Percentiles rank a stretch among this genome's conserved stretches.
Conservation (phyloP, 2,329 filamentous ascomycete species). For the Xylariales sp. region DNA sequence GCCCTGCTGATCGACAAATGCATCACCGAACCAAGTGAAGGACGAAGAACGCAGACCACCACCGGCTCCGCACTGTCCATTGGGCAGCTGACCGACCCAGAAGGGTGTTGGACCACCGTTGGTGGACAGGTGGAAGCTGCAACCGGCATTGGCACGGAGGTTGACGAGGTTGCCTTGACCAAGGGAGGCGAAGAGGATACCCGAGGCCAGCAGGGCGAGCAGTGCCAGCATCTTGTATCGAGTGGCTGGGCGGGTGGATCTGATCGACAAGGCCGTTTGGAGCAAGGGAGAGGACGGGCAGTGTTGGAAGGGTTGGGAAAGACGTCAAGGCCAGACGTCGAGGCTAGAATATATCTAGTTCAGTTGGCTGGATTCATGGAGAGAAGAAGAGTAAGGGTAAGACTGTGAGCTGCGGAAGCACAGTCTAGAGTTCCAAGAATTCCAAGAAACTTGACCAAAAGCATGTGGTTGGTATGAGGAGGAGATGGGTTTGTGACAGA, state of each 20-base stretch:
- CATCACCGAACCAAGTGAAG: slow-evolving; percentile 50
- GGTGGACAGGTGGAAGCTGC: slow-evolving; percentile 49
- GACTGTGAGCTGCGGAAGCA: too few relatives aligned
- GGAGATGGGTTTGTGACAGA: too few relatives aligned
- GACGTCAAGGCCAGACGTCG: neutral
- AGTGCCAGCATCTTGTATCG: slow-evolving; percentile 20
- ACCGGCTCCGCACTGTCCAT: slow-evolving; percentile 59
- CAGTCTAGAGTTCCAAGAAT: too few relatives aligned
- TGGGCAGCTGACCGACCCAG: slow-evolving; percentile 53
- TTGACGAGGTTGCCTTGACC: slow-evolving; percentile 26
- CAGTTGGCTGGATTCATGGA: neutral
- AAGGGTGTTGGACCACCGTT: slow-evolving; percentile 39
- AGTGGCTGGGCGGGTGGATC: slow-evolving; percentile 7
- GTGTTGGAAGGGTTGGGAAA: neutral
- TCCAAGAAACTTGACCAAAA: neutral
- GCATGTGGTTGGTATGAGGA: too few relatives aligned
- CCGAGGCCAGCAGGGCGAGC: slow-evolving; percentile 15
- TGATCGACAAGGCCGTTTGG: slow-evolving; percentile 8
- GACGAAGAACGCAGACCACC: slow-evolving; percentile 40
- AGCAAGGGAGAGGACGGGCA: neutral
- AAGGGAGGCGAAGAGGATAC: slow-evolving; percentile 6
- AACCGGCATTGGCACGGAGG: slow-evolving; percentile 38
- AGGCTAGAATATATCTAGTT: neutral
- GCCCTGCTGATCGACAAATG: slow-evolving; percentile 51
- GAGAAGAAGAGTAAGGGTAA: too few relatives aligned